Base-by-base conservation (phyloP, 805 yeast species). In the Hanseniaspora occidentalis region DNA sequence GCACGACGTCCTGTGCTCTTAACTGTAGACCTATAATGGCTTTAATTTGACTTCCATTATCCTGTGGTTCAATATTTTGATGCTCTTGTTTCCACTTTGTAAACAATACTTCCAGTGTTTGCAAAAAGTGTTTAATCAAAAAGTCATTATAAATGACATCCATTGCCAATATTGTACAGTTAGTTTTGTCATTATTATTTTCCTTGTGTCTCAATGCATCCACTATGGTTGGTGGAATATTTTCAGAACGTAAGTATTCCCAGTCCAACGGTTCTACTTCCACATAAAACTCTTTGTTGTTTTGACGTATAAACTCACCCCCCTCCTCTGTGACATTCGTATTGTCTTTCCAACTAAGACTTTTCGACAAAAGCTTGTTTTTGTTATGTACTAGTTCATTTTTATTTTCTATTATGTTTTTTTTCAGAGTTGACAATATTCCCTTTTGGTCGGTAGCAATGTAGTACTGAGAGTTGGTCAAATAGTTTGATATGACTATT, bases 121-220 rank as follows among this genome's bases (percentile, higher is more conserved):
- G 35, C 14, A 60, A 41, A 37, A 54, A 57, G 2, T 62, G 61
- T 2, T 44, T 47, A n/a, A 58, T 57, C 14, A 60, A 43, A 34
- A 46, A 58, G 21, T 57, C 62, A 39, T 60, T 60, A 49, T 60
- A 60, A 3, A 60, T 54, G 10, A 58, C 63, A 46, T 60, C 64
- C 57, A 60, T 52, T 11, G 63, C 62, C 2, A 60, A 8, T 6
- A 60, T 51, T 14, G 48, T 47, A 1, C 56, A 37, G 4, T 41
- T 43, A 2, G n/a, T 5, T 3, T 35, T 23, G 3, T 33, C 36
- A 3, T 31, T 24, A 6, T 21, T 21, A 7, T 21, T 2, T 45
- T 41, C 3, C 38, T 41, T 24, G 17, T 37, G 13, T 27, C 31
- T 2, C 19, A 16, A 3, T 17, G 38, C 10, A 20, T 34, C 4